Percentiles rank a stretch among this genome's conserved stretches.
Conservation (phyloP, 768 basidiomycete species). For the Polyporus arcularius region DNA sequence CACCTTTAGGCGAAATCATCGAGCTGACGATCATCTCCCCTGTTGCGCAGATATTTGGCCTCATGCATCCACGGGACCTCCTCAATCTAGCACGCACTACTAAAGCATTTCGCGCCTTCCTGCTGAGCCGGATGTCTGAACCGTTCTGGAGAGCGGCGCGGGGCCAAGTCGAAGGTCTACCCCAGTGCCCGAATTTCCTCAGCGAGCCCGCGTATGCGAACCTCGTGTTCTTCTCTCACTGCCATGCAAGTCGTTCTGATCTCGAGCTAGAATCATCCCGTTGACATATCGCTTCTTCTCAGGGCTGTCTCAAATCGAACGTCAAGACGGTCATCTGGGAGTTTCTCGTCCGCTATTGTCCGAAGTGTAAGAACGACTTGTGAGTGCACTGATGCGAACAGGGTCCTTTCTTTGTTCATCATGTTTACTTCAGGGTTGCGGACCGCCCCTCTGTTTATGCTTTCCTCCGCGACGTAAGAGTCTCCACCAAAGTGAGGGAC, state of each 20-base stretch:
- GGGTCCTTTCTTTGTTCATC: too few relatives aligned
- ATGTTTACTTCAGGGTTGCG: too few relatives aligned
- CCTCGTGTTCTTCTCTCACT: constrained; percentile 35
- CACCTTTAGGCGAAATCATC: too few relatives aligned
- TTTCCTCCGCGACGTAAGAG: too few relatives aligned
- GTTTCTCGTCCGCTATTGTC: not conserved
- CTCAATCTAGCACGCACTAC: constrained; percentile 13
- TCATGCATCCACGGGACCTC: constrained; percentile 9
- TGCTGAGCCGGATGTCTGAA: constrained; percentile 6
- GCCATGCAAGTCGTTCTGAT: constrained; percentile 29
- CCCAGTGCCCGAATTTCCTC: constrained; percentile 32
- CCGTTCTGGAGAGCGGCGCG: constrained; percentile 39
- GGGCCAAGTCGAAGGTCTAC: constrained; percentile 19
- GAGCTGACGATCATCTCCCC: not conserved
- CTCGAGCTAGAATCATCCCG: not conserved
- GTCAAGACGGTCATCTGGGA: not conserved
- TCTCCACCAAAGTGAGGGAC: too few relatives aligned
- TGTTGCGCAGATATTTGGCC: constrained; percentile 1
- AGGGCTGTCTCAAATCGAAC: not conserved
- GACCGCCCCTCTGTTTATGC: too few relatives aligned
- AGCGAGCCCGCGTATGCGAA: constrained; percentile 36
- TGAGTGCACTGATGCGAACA: too few relatives aligned
- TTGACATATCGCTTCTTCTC: too few relatives aligned
- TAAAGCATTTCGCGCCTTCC: constrained; percentile 1
- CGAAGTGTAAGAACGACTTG: too few relatives aligned